These are phyloP conservation scores for Camellia sinensis DNA, from an alignment of 148 eudicot genomes.

Conservation along the genomic window DNA sequence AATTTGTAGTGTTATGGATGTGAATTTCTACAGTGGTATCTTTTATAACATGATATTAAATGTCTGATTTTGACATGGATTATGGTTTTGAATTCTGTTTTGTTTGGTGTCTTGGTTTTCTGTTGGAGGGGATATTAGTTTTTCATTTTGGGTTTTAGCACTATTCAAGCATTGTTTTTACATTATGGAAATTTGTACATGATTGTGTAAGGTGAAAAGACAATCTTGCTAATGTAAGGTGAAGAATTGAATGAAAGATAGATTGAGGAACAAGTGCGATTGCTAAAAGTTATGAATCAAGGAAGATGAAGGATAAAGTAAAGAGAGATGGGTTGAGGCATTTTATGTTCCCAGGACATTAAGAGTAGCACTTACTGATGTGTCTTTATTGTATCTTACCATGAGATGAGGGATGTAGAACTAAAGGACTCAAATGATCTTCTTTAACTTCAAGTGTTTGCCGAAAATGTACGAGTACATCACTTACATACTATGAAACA, in stretches of 20 bases:
- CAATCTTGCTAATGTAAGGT: background rate
- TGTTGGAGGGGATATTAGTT: too few relatives aligned
- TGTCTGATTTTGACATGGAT: too few relatives aligned
- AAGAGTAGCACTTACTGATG: background rate
- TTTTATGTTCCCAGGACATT: background rate
- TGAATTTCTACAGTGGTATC: too few relatives aligned
- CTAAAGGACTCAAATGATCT: background rate
- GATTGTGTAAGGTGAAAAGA: too few relatives aligned
- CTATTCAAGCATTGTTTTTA: too few relatives aligned
- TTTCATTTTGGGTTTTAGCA: too few relatives aligned
- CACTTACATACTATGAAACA: background rate
- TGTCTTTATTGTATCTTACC: background rate
- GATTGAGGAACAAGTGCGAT: background rate
- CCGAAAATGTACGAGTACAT: background rate
- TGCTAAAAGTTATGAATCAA: background rate
- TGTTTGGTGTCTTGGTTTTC: too few relatives aligned
- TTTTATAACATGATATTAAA: too few relatives aligned
- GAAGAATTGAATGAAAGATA: slow-evolving; percentile 1
- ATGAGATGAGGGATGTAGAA: background rate
- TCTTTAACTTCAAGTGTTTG: background rate
- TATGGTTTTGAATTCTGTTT: too few relatives aligned
- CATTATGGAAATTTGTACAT: too few relatives aligned
- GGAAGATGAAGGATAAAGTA: background rate
- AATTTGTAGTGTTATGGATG: too few relatives aligned
- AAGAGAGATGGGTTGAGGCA: background rate